Evolutionary conservation across 208 protist species (phyloP), one percentile per base, ranked within the genome.

Genomic region (Herpetomonas muscarum): DNA sequence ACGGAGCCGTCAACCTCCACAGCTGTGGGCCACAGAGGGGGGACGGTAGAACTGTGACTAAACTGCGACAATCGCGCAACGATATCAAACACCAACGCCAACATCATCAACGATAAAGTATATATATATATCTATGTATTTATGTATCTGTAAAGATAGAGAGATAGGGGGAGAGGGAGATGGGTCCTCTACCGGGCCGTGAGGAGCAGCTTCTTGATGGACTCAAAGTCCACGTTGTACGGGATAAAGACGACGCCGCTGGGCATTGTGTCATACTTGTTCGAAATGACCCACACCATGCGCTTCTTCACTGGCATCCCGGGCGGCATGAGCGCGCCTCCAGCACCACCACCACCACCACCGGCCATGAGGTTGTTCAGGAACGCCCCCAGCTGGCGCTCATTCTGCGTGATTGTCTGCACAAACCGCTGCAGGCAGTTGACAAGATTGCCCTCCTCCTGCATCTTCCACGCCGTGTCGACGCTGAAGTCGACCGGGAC

Each of bases 231-330:
- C 4, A 93, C 86, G 51, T 93, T 75, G 60, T 81, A 76, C 12
- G 86, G 82, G 22, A 93, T 72, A 56, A 82, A 90, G 3, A 93
- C 69, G 13, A 93, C 80, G n/a, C 86, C 86, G 39, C 76, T 93
- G 19, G 81, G 78, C 61, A 93, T 68, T 3, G 70, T 85, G 58
- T 90, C 74, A 61, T 84, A 85, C 17, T 67, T 54, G 54, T 87
- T 74, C 5, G 86, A 93, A 1, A 93, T 74, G 22, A 93, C 74
- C 82, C 86, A 93, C 55, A 90, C 79, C 73, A 90, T 87, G 25
- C 82, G 64, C 34, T 83, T 87, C 45, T 81, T 79, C 19, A 71
- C 58, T 1, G 47, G 57, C n/a, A 26, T 25, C 26, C 44, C 55
- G 9, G 61, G 55, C 57, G 65, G 37, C 53, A 59, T n/a, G 29